Base-by-base conservation (phyloP, 148 eudicot genomes). In the Polygonum aviculare region DNA sequence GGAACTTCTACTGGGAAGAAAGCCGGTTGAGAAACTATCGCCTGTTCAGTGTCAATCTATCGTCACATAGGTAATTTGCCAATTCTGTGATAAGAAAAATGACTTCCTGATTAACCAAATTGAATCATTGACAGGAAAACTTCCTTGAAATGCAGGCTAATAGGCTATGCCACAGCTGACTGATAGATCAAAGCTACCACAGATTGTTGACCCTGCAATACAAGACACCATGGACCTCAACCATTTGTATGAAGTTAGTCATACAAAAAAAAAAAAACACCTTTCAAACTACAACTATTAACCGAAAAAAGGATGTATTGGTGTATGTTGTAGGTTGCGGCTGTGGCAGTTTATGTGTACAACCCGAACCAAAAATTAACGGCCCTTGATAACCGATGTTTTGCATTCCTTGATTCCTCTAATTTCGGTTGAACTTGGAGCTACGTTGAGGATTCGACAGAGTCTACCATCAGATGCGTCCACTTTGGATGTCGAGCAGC, bases 151-250 rank as follows among this genome's bases (percentile, higher is more conserved):
- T 77, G 81, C 86, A 93, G 98, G 97, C 98, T 21, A 90, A 80
- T 85, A 93, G 98, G 97, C 98, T 21, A 90, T 90, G 91, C 98
- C 98, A 73, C 97, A 86, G 74, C 84, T 93, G 67, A 93, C 94
- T 12, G 98, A 93, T 79, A 87, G 98, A 85, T 76, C 88, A 48
- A 91, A 91, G 80, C 97, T 93, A 52, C 93, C 91, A 35, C 79
- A 78, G 77, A 88, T 89, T 7, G 91, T 93, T 35, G 98, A 93
- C 79, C 97, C 97, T 54, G 93, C 86, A 77, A 86, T 93, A 59
- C 84, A 86, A 79, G 85, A 88, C 77, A 82, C 94, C 50, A 89
- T 93, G 91, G 97, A 91, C 81, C 76, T 81, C 4, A 93, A 88
- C 87, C 97, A 93, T 84, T 78, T 93, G 80, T 91, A 85, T 80